A percentile compares a stretch with the other conserved stretches of the same genome.
These are phyloP conservation scores for Papilionanthe hybrid DNA, from an alignment of 116 monocot genomes.

Conservation along the genomic window DNA sequence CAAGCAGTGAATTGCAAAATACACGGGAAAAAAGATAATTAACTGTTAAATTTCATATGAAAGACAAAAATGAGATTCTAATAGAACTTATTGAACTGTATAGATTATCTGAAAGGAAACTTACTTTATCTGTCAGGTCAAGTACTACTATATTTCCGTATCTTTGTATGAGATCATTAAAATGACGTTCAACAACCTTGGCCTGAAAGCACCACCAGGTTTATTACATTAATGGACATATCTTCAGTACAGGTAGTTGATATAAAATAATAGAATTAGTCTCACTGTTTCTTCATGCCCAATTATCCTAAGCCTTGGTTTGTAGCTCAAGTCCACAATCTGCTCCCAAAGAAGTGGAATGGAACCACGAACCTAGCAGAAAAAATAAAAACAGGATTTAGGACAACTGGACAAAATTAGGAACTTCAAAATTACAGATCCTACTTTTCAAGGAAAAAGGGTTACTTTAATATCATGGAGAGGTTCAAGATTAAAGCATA, in stretches of 20 bases:
- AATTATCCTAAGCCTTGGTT: constrained; percentile 67
- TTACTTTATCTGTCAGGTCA: constrained; percentile 93
- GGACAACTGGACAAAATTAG: neutral
- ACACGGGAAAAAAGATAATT: neutral
- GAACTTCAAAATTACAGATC: neutral
- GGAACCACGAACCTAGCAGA: constrained; percentile 72
- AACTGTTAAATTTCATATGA: neutral
- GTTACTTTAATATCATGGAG: no score
- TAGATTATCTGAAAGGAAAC: constrained; percentile 5
- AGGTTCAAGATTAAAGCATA: neutral
- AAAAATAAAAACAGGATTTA: neutral
- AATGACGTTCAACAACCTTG: constrained; percentile 81
- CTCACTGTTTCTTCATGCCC: constrained; percentile 71
- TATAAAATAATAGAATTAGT: neutral
- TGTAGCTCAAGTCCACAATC: constrained; percentile 95
- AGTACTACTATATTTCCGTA: constrained; percentile 66
- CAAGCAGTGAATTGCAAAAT: neutral
- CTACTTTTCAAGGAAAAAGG: neutral
- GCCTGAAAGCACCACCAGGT: constrained; percentile 38
- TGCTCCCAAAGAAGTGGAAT: constrained; percentile 97
- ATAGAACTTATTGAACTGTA: neutral
- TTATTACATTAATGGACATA: neutral
- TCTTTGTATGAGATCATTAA: constrained; percentile 82
- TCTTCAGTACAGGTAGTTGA: neutral
- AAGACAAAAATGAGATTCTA: constrained; percentile 1